phyloP scores from a whole-genome alignment of 116 monocot species.

The Iris pallida region DNA sequence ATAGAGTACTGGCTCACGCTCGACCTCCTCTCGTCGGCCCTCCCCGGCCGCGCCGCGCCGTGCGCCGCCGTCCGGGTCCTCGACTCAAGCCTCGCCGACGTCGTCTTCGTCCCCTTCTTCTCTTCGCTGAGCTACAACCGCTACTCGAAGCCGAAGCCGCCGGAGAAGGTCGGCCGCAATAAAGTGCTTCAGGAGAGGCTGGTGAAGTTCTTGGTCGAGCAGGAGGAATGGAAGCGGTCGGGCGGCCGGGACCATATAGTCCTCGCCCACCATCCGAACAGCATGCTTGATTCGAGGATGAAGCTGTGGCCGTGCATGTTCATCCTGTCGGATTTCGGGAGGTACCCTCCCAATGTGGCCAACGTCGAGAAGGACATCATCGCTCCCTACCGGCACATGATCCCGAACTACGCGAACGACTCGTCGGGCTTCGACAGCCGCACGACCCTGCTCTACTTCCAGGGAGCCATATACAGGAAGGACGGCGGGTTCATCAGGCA shows the following conservation, averaged over 20 bases:
- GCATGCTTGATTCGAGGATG: slow-evolving; percentile 60
- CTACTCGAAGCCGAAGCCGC: slow-evolving; percentile 39
- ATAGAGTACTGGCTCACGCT: slow-evolving; percentile 93
- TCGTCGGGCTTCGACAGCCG: slow-evolving; percentile 46
- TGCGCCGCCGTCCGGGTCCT: slow-evolving; percentile 50
- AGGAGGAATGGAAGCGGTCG: slow-evolving; percentile 64
- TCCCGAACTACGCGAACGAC: slow-evolving; percentile 33
- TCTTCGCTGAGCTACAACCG: slow-evolving; percentile 85
- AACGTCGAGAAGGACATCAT: slow-evolving; percentile 82
- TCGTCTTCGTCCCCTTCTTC: slow-evolving; percentile 93
- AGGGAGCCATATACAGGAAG: slow-evolving; percentile 84
- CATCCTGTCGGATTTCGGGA: slow-evolving; percentile 81
- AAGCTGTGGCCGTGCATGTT: slow-evolving; percentile 66
- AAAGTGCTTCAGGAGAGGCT: slow-evolving; percentile 56
- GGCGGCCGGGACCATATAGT: slow-evolving; percentile 72
- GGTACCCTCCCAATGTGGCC: slow-evolving; percentile 63
- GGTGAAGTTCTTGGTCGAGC: slow-evolving; percentile 42
- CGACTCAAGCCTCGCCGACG: slow-evolving; percentile 50
- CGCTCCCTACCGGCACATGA: slow-evolving; percentile 86
- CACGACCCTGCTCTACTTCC: slow-evolving; percentile 71
- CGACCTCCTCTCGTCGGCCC: slow-evolving; percentile 56
- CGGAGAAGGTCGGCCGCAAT: slow-evolving; percentile 36
- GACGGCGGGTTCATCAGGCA: slow-evolving; percentile 76
- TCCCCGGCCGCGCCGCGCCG: slow-evolving; percentile 20
- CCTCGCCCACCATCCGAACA: slow-evolving; percentile 90